Percentiles rank a stretch among this genome's conserved stretches.
Conservation (phyloP, 139 green algal genomes). For the Chlamydomonas applanata region DNA sequence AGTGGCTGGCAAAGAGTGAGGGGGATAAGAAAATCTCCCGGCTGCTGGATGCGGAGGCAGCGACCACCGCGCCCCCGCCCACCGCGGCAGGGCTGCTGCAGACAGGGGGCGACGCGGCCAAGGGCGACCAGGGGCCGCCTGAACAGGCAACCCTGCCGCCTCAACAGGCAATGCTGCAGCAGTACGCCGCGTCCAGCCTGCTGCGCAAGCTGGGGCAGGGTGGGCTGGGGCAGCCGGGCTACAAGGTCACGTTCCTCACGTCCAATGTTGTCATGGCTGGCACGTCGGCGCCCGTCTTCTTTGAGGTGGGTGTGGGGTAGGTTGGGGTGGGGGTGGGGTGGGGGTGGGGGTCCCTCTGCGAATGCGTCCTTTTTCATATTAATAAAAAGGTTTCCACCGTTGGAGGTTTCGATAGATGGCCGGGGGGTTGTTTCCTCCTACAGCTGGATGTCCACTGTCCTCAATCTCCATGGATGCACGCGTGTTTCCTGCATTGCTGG, state of each 20-base stretch:
- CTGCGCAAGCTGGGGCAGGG: conserved; percentile 31
- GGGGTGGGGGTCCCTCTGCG: too few relatives aligned
- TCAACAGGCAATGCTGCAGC: not conserved
- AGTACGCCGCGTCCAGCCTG: not conserved
- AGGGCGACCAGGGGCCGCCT: not conserved
- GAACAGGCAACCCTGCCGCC: not conserved
- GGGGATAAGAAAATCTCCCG: conserved; percentile 34
- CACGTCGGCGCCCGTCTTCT: conserved; percentile 54
- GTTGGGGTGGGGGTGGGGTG: too few relatives aligned
- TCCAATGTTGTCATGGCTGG: conserved; percentile 39
- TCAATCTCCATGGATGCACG: too few relatives aligned
- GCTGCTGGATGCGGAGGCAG: conserved; percentile 18
- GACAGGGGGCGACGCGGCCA: not conserved
- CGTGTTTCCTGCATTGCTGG: too few relatives aligned
- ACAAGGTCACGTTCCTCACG: conserved; percentile 54
- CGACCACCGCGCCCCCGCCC: not conserved
- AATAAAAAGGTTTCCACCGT: too few relatives aligned
- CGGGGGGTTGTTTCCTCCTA: too few relatives aligned
- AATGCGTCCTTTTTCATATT: too few relatives aligned
- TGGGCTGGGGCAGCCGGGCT: conserved; percentile 41
- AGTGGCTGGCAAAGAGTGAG: conserved; percentile 37
- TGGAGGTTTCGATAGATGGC: too few relatives aligned
- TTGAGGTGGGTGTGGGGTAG: conserved; percentile 53
- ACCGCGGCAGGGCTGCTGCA: not conserved
- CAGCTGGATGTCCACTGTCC: too few relatives aligned